phyloP scores from a whole-genome alignment of 2,329 filamentous ascomycete genomes.

The Chaetomiaceae sp. region DNA sequence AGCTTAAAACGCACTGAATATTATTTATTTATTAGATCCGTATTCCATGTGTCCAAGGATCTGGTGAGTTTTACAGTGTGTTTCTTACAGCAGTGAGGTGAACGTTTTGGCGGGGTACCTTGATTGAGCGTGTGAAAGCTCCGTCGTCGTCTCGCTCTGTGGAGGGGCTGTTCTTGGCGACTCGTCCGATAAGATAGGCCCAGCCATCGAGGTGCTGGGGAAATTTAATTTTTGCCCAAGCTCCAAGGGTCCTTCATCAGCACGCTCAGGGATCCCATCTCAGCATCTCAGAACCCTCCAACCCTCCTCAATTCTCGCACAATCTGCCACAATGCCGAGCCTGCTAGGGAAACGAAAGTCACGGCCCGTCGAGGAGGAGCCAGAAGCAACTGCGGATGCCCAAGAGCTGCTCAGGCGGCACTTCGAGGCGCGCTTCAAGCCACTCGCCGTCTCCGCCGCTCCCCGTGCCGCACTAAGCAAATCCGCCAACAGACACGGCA shows the following conservation, averaged over 20 bases:
- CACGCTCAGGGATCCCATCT: background rate
- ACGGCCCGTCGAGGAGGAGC: constrained; percentile 24
- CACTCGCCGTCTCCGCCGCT: constrained; percentile 47
- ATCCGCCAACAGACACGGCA: constrained; percentile 30
- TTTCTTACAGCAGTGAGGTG: too few relatives aligned
- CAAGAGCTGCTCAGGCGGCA: constrained; percentile 75
- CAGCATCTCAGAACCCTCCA: too few relatives aligned
- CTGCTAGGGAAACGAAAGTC: constrained; percentile 49
- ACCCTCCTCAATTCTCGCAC: too few relatives aligned
- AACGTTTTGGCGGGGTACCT: background rate
- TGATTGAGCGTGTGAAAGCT: background rate
- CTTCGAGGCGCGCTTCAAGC: constrained; percentile 85
- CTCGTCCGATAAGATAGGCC: constrained; percentile 6
- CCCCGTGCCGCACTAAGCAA: constrained; percentile 30
- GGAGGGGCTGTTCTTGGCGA: constrained; percentile 11
- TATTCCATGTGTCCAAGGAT: too few relatives aligned
- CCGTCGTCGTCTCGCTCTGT: background rate
- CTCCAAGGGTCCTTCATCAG: too few relatives aligned
- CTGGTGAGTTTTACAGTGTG: too few relatives aligned
- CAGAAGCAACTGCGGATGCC: constrained; percentile 44
- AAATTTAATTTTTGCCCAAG: constrained; percentile 5
- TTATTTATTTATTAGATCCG: too few relatives aligned
- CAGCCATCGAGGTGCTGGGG: constrained; percentile 9
- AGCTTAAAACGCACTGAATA: too few relatives aligned
- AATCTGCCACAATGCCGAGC: constrained; percentile 36